Evolutionary conservation across 495 filamentous ascomycete genomes (phyloP), one percentile per base, ranked within the genome.

Genomic region (Penicillium subrubescens): DNA sequence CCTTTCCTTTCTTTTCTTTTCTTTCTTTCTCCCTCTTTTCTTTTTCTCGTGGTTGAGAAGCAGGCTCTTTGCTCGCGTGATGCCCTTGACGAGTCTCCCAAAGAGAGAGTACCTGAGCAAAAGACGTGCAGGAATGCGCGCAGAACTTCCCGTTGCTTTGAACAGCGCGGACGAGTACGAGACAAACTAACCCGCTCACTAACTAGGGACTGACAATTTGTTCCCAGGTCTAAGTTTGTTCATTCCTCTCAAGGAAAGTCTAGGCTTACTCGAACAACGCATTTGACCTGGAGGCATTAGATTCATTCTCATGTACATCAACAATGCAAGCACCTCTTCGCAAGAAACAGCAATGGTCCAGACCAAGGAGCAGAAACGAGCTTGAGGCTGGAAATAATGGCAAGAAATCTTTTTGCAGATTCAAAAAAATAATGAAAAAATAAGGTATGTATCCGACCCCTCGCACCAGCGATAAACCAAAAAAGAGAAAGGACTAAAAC

Each of bases 381-480:
- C 48, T 65, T 57, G 1, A 55, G 61, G 70, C 62, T 66, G 64
- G 34, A 43, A 61, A 71, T 10, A 56, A 37, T 56, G 53, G 53
- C 25, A 57, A 57, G 57, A 60, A 58, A 44, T 35, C 59, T 33
- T 57, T 46, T 23, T 48, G 65, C 41, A 57, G 62, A 19, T 55
- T 50, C 57, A 43, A 43, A 43, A 37, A 71, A 63, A 43, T 64
- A 65, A 65, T 60, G 48, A 43, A 67, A 64, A 65, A 64, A 27
- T 27, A 41, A 67, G 60, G 71, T 71, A 73, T 71, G 66, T 69
- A 67, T 67, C 69, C 66, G 55, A 69, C 54, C 66, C 37, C 48
- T 66, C 71, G 69, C 71, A 73, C 71, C 71, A 62, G 69, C 71
- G 58, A 62, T 57, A 62, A 56, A 27, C 25, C 51, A 27, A 61